Evolutionary conservation across 164 flowering plant species (phyloP).

Genomic region (Stephania japonica): DNA sequence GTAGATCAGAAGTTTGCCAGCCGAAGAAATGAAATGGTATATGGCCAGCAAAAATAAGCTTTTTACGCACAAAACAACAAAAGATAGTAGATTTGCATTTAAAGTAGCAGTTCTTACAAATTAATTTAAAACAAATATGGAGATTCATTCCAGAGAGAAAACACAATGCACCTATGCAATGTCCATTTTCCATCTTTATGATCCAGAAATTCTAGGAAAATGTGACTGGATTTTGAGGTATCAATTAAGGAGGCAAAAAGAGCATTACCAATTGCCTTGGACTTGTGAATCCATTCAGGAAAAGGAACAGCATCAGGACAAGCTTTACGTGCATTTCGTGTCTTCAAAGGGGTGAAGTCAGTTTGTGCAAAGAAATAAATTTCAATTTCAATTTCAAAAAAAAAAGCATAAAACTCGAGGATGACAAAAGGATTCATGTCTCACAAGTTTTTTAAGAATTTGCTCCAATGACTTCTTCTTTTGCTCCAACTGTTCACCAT

Average conservation of each 20-base stretch:
- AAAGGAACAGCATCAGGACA: constrained; percentile 67
- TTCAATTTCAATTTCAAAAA: background rate
- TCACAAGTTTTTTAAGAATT: constrained; percentile 72
- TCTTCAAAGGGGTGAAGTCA: constrained; percentile 35
- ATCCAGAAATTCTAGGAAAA: background rate
- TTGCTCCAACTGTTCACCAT: constrained; percentile 78
- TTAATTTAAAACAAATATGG: background rate
- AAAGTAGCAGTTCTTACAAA: background rate
- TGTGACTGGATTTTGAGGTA: background rate
- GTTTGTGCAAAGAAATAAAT: background rate
- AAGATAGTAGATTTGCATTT: background rate
- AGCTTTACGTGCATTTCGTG: constrained; percentile 89
- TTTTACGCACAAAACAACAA: background rate
- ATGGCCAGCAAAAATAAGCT: background rate
- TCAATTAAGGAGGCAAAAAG: constrained; percentile 3
- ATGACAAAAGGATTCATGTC: constrained; percentile 9
- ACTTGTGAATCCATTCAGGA: constrained; percentile 84
- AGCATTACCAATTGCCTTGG: constrained; percentile 72
- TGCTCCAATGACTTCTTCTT: constrained; percentile 65
- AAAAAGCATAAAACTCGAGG: background rate
- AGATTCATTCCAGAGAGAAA: background rate
- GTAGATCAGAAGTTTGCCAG: background rate
- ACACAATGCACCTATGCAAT: background rate
- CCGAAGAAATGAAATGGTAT: background rate
- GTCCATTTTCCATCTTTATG: background rate